These are phyloP conservation scores for Colletotrichum sidae DNA, from an alignment of 2,329 filamentous ascomycete genomes.

Conservation along the genomic window DNA sequence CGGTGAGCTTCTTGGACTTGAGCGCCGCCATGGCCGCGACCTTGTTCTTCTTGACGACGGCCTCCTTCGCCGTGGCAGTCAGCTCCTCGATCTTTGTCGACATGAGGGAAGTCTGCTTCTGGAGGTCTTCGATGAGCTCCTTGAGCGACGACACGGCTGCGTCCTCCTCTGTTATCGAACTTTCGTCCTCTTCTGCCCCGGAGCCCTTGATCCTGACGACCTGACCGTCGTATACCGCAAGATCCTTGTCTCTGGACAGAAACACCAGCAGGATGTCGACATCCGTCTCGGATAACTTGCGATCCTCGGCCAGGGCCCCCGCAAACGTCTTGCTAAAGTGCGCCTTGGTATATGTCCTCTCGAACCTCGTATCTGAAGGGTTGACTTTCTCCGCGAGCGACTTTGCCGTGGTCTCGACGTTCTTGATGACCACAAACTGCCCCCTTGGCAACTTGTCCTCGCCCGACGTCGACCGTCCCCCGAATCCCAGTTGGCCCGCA, in stretches of 20 bases:
- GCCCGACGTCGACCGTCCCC: slow-evolving; percentile 54
- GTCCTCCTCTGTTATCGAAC: slow-evolving; percentile 79
- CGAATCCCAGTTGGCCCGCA: slow-evolving; percentile 74
- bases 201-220: slow-evolving; percentile 79
- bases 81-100: slow-evolving; percentile 75
- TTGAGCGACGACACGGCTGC: slow-evolving; percentile 85
- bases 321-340: slow-evolving; percentile 72
- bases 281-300: slow-evolving; percentile 70
- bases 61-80: slow-evolving; percentile 72
- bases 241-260: slow-evolving; percentile 73
- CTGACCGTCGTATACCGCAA: slow-evolving; percentile 70
- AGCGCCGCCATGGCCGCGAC: slow-evolving; percentile 82
- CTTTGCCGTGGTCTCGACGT: slow-evolving; percentile 70
- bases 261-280: slow-evolving; percentile 77
- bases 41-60: slow-evolving; percentile 79
- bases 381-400: slow-evolving; percentile 59
- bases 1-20: slow-evolving; percentile 84
- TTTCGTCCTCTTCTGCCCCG: slow-evolving; percentile 52
- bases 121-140: slow-evolving; percentile 79
- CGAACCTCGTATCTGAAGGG: slow-evolving; percentile 61
- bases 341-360: slow-evolving; percentile 74
- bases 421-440: slow-evolving; percentile 74
- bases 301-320: slow-evolving; percentile 59
- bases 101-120: slow-evolving; percentile 77
- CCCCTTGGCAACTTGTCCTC: slow-evolving; percentile 70